Percentiles rank a stretch among this genome's conserved stretches.
These are phyloP conservation scores for Astragalus membranaceus DNA, from an alignment of 306 rosid genomes.

Conservation along the genomic window DNA sequence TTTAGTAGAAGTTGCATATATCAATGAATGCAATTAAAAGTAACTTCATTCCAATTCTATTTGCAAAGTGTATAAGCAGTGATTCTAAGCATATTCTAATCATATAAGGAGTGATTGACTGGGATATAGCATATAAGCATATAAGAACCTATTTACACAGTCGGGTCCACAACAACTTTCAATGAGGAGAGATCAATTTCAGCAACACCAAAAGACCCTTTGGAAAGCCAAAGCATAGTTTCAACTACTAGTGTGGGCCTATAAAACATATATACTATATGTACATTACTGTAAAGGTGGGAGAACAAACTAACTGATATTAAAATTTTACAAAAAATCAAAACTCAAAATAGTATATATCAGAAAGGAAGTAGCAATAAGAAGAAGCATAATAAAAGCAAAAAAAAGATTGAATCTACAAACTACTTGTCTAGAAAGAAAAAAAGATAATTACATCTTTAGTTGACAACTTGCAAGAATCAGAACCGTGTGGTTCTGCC, in stretches of 20 bases:
- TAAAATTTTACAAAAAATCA: constrained; percentile 28
- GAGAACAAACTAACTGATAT: constrained; percentile 17
- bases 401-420: constrained; percentile 33
- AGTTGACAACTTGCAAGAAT: constrained; percentile 52
- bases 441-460: constrained; percentile 35
- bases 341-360: constrained; percentile 18
- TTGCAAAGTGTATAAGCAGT: too few relatives aligned
- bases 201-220: too few relatives aligned
- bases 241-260: constrained; percentile 30
- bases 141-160: too few relatives aligned
- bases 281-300: constrained; percentile 25
- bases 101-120: too few relatives aligned
- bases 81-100: too few relatives aligned
- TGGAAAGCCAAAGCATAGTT: too few relatives aligned
- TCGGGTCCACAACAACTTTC: too few relatives aligned
- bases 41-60: too few relatives aligned
- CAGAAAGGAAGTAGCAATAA: neutral
- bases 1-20: too few relatives aligned
- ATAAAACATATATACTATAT: constrained; percentile 3
- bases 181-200: too few relatives aligned
- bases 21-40: too few relatives aligned
- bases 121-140: too few relatives aligned
- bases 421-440: constrained; percentile 19
- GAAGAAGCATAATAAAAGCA: neutral
- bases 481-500: constrained; percentile 50